Conservation (phyloP, 2,329 filamentous ascomycete genomes). For the Diaporthe humulicola region DNA sequence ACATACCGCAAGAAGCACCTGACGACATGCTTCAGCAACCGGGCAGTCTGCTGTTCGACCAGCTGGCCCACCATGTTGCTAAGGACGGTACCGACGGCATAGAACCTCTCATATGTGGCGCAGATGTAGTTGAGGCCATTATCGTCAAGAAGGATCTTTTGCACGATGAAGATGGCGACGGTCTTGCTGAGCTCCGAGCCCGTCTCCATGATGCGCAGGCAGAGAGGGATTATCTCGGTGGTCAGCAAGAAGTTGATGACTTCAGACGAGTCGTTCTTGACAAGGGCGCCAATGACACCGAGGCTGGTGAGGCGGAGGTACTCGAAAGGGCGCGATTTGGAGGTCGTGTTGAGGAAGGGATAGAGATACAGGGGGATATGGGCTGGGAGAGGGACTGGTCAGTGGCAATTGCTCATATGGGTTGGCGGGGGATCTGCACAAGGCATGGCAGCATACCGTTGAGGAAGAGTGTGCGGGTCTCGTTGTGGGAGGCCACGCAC, state of each 20-base stretch:
- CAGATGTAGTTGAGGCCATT: conserved; percentile 98
- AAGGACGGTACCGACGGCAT: conserved; percentile 95
- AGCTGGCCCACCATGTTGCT: conserved; percentile 99
- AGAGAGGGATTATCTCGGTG: conserved; percentile 98
- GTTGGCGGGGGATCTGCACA: neutral
- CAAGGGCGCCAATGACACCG: conserved; percentile 94
- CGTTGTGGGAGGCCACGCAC: conserved; percentile 97
- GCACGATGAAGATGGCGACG: conserved; percentile 98
- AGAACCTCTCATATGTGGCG: conserved; percentile 98
- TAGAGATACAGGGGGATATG: conserved; percentile 98
- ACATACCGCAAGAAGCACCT: conserved; percentile 93
- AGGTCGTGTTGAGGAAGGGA: conserved; percentile 98
- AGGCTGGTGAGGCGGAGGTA: conserved; percentile 96
- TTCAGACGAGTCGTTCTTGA: conserved; percentile 98
- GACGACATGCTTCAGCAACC: conserved; percentile 96
- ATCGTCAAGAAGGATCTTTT: conserved; percentile 97
- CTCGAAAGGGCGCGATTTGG: conserved; percentile 97
- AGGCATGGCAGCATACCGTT: conserved; percentile 73
- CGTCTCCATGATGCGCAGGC: conserved; percentile 98
- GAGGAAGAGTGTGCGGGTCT: conserved; percentile 92
- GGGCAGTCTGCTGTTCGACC: conserved; percentile 96
- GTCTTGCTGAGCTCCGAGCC: conserved; percentile 98
- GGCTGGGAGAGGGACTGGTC: conserved; percentile 65
- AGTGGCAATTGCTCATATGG: neutral
- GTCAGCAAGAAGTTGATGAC: conserved; percentile 99